Conservation (phyloP, 2,329 filamentous ascomycete species). For the Helotiales sp. region DNA sequence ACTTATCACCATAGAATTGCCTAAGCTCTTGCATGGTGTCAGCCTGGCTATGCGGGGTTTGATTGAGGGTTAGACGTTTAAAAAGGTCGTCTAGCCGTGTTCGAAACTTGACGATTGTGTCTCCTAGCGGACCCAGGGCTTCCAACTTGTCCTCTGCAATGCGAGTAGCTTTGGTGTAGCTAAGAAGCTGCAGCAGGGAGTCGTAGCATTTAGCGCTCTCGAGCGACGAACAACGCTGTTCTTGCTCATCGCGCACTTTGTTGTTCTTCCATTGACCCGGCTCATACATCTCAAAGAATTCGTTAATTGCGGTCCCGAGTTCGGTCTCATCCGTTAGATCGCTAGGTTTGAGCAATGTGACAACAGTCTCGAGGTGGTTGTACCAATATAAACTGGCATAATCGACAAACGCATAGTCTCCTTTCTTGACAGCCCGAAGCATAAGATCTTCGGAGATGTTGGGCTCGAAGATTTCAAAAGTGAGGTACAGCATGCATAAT, state of each 20-base stretch:
- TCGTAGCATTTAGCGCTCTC: slow-evolving; percentile 9
- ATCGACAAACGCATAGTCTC: slow-evolving; percentile 32
- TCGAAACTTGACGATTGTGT: slow-evolving; percentile 5
- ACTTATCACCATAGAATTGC: slow-evolving; percentile 36
- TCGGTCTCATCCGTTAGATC: background rate
- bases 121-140: slow-evolving; percentile 13
- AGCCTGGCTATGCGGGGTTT: background rate
- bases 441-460: slow-evolving; percentile 8
- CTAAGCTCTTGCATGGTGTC: background rate
- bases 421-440: slow-evolving; percentile 8
- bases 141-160: slow-evolving; percentile 10
- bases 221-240: background rate
- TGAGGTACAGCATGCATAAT: slow-evolving; percentile 32
- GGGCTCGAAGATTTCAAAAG: slow-evolving; percentile 26
- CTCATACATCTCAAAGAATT: background rate
- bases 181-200: slow-evolving; percentile 10
- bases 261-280: background rate
- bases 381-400: slow-evolving; percentile 34
- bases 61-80: background rate
- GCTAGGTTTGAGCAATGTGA: background rate
- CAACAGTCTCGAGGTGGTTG: slow-evolving; percentile 23
- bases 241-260: background rate
- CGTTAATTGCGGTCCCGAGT: slow-evolving; percentile 4
- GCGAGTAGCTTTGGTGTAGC: slow-evolving; percentile 6
- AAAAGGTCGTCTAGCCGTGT: slow-evolving; percentile 4